phyloP scores from a whole-genome alignment of 1,284 basidiomycete genomes.

The Rhodofomes roseus region DNA sequence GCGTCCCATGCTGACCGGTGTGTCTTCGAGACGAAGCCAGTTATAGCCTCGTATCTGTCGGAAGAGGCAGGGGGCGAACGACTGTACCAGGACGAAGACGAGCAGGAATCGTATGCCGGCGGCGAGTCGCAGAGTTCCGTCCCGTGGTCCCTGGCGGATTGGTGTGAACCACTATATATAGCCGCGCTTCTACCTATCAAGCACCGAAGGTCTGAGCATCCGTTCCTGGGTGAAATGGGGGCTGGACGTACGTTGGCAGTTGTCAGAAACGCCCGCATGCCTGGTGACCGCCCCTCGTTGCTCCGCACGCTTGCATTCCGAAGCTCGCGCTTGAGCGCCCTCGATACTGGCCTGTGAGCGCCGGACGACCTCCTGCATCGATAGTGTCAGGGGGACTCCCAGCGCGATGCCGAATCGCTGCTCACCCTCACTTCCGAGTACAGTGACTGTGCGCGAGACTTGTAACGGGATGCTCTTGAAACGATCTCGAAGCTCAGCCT shows the following conservation, averaged over 20 bases:
- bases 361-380: slow-evolving; percentile 4
- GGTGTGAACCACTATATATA: neutral
- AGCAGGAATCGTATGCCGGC: neutral
- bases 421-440: slow-evolving; percentile 6
- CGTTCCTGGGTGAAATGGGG: neutral
- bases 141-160: neutral
- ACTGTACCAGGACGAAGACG: neutral
- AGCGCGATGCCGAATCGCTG: neutral
- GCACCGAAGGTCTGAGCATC: neutral
- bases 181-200: neutral
- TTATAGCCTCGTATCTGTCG: neutral
- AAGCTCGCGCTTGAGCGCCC: neutral
- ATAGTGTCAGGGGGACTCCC: neutral
- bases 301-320: neutral
- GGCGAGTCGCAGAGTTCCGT: slow-evolving; percentile 3
- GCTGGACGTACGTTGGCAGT: neutral
- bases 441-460: slow-evolving; percentile 4
- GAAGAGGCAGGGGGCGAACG: neutral
- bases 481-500: slow-evolving; percentile 6
- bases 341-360: slow-evolving; percentile 2
- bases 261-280: neutral
- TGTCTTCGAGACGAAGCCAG: neutral
- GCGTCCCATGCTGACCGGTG: neutral
- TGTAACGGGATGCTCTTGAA: slow-evolving; percentile 4
- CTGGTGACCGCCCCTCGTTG: neutral